Evolutionary conservation across 345 rosid species (phyloP), one percentile per base, ranked within the genome.

Genomic region (Mercurialis annua): DNA sequence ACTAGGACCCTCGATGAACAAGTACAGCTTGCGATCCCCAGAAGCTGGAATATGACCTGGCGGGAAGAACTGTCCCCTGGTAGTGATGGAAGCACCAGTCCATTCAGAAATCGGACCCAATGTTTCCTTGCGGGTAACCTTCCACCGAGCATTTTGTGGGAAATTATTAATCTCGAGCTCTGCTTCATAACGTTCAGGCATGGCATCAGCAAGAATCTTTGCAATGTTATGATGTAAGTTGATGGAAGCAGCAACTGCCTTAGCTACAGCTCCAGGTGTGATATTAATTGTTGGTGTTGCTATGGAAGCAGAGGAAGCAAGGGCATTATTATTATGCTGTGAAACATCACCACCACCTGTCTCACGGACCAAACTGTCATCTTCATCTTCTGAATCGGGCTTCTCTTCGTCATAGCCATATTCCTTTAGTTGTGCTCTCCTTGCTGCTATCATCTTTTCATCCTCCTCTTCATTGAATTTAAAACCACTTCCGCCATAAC

Each of bases 81-180:
- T 91, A 31, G 97, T 94, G 73, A 94, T 91, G 64, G 99, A 95
- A 64, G 97, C 97, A 66, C 95, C 96, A 26, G 90, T 89, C 92
- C 95, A 94, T 29, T 91, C 97, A 8, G 92, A 89, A 74, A 87
- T 89, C n/a, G 97, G 99, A 47, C 97, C 96, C 90, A 86, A 74
- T 7, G 99, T 91, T 78, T 94, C 99, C 84, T 94, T 94, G 83
- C 91, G 97, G 17, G 97, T 94, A 68, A 94, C 92, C 82, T 91
- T 91, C 97, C 99, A 91, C 59, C 99, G 85, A 72, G 97, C 99
- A 82, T 91, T 94, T 68, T 91, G 99, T 26, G 96, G 97, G 29
- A 91, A 94, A 73, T 94, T 96, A 74, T 91, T 94, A 24, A 91
- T 94, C 76, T 91, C 99, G 67, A 94, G 70, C 78, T 91, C 99